Base-by-base conservation (phyloP, 371 early-diverging fungal genomes). In the Lichtheimia ornata region DNA sequence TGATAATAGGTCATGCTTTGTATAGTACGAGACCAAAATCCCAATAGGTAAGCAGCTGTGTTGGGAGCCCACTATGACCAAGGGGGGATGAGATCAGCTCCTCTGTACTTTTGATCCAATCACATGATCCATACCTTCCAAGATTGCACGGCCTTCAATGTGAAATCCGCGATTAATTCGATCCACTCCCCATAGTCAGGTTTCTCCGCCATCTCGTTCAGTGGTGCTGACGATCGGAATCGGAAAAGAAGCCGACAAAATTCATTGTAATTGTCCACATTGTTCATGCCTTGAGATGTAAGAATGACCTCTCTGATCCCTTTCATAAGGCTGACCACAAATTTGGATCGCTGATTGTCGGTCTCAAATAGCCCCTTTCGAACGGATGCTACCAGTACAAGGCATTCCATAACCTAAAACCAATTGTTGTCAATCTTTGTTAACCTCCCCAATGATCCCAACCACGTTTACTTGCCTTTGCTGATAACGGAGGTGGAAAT, bases 191-290 rank as follows among this genome's bases (percentile, higher is more conserved):
- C 64, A 63, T 86, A 92, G 14, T 83, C 84, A 12, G 85, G 76
- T 59, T 81, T 80, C 42, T 90, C 88, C 17, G 87, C 80, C 53
- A 95, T 81, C 64, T 95, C 94, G 30, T 83, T 72, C 42, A 92
- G 70, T 43, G 91, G 91, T 62, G 90, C 90, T 9, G 92, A 88
- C 17, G 84, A 82, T 67, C 92, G 85, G 70, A 95, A 90, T 18
- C 96, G 82, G n/a, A 89, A 85, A 56, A 96, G 74, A 62, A 94
- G 76, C 25, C 94, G 84, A 62, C 93, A 91, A 63, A 95, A 86
- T 71, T 92, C 92, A 64, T 94, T 93, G 74, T 86, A 92, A 65
- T 90, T 94, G 49, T 89, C 85, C 3, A 81, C 71, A 43, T 93
- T 87, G 47, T 86, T 81, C 62, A 93, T 71, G 0, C 90, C 90